Evolutionary conservation across 2,329 filamentous ascomycete genomes (phyloP), one percentile per base, ranked within the genome.

Genomic region (Fonsecaea pugnacius): DNA sequence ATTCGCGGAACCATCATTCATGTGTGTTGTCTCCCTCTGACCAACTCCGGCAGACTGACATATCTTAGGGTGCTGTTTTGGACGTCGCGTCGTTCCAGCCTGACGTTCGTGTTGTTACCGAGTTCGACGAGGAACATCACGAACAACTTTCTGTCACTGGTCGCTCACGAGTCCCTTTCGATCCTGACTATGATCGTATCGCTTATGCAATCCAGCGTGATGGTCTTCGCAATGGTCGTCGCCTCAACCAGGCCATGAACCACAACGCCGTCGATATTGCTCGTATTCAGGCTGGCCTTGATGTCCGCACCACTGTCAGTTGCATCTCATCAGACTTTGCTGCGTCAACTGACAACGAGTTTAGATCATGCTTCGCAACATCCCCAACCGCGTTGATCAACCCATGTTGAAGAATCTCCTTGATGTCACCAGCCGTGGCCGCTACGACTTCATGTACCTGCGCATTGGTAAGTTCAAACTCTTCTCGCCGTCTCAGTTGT

Each of bases 381-480:
- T 97, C 52, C 94, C 94, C 1, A 96, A 96, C 78, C 92, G 93
- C 72, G 88, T 96, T 62, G 87, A 92, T 71, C 87, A 81, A 73
- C 80, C 83, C 0, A 88, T 90, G 80, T 79, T 97, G 16, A 96
- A 96, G 80, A 78, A 82, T 0, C 88, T 96, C 62, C 83, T 98
- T 14, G 91, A 97, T 72, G 83, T 89, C 67, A 90, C 88, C 16
- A 91, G 88, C 75, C 87, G 84, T 77, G 92, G 92, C 33, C 89
- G 89, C 67, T 98, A 96, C 75, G 93, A 98, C 74, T 98, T 98
- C 76, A 87, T 96, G 82, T 99, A 99, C 75, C 80, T 98, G 58
- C 89, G 95, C 43, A 98, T 98, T 71, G 85, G 87, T 81, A 72
- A 72, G 75, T 67, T 27, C n/a, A 46, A 40, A 16, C 35, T 18